Evolutionary conservation across 805 yeast species (phyloP).

Genomic region (Jamesozyma gamospora): DNA sequence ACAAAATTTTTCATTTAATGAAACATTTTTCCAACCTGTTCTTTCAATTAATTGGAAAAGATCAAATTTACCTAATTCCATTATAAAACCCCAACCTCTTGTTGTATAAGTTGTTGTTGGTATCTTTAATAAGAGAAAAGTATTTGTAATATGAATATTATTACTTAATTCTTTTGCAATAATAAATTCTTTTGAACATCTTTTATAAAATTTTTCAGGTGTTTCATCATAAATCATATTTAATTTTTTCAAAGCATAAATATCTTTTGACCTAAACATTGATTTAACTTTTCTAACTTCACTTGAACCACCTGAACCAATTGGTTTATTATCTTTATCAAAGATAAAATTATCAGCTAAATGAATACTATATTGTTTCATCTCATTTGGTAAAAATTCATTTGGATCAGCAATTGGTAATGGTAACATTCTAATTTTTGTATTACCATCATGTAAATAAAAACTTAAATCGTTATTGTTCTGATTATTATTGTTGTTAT

Average conservation of each 20-base stretch:
- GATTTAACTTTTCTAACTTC: slow-evolving; percentile 45
- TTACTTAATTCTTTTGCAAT: slow-evolving; percentile 45
- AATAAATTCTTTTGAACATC: slow-evolving; percentile 56
- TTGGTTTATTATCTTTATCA: slow-evolving; percentile 35
- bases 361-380: slow-evolving; percentile 40
- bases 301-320: slow-evolving; percentile 71
- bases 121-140: slow-evolving; percentile 45
- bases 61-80: slow-evolving; percentile 62
- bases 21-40: slow-evolving; percentile 50
- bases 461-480: slow-evolving; percentile 23
- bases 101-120: slow-evolving; percentile 46
- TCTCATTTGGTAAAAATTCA: slow-evolving; percentile 43
- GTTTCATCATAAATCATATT: slow-evolving; percentile 51
- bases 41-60: slow-evolving; percentile 45
- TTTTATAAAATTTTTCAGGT: slow-evolving; percentile 52
- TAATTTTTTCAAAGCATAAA: slow-evolving; percentile 62
- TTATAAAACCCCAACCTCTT: slow-evolving; percentile 68
- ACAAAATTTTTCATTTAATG: slow-evolving; percentile 48
- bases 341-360: slow-evolving; percentile 48
- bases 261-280: slow-evolving; percentile 30
- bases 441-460: slow-evolving; percentile 30
- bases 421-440: slow-evolving; percentile 39
- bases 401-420: slow-evolving; percentile 62
- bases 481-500: too few relatives aligned
- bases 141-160: slow-evolving; percentile 53